Base-by-base conservation (phyloP, 2,329 filamentous ascomycete species). In the Tolypocladium paradoxum region DNA sequence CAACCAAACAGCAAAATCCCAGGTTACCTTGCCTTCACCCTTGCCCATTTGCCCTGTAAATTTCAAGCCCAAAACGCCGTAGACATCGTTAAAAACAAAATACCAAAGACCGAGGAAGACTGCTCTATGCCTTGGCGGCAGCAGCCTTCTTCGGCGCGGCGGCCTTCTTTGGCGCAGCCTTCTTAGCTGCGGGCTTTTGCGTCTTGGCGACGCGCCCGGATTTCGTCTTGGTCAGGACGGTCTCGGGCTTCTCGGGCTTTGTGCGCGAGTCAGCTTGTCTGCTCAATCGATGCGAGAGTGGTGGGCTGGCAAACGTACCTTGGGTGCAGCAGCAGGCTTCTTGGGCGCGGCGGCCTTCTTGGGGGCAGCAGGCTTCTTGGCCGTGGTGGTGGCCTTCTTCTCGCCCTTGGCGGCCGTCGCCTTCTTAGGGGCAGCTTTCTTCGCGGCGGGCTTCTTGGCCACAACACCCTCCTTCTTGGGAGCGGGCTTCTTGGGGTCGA, bases 161-260 rank as follows among this genome's bases (percentile, higher is more conserved):
- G 48, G 70, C 68, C 68, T 74, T 75, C 67, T 73, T 75, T 36
- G 70, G 60, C 12, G 73, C 68, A 27, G 70, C 69, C 71, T 75
- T 75, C 66, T 77, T 75, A 40, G 74, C 70, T 8, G 76, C 70
- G 22, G 71, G 68, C 63, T 74, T 72, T 62, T 72, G 54, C 27
- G 78, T 75, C 82, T 93, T 95, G 63, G 85, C 82, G 63, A 95
- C 86, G 61, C 90, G 86, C 49, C 90, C 89, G 52, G 88, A 85
- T 82, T 93, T 93, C 70, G 89, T 91, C 82, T 88, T 91, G 68
- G 79, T 81, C 51, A 90, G 73, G 49, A 85, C 77, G 64, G 84
- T 83, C 54, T 71, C 67, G 57, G 83, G 77, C 72, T 86, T 84
- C 61, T 89, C 84, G 54, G 84, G 55, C 67, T 69, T 48, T 18